Evolutionary conservation across 2,329 filamentous ascomycete species (phyloP).

Genomic region (Colletotrichum karsti): DNA sequence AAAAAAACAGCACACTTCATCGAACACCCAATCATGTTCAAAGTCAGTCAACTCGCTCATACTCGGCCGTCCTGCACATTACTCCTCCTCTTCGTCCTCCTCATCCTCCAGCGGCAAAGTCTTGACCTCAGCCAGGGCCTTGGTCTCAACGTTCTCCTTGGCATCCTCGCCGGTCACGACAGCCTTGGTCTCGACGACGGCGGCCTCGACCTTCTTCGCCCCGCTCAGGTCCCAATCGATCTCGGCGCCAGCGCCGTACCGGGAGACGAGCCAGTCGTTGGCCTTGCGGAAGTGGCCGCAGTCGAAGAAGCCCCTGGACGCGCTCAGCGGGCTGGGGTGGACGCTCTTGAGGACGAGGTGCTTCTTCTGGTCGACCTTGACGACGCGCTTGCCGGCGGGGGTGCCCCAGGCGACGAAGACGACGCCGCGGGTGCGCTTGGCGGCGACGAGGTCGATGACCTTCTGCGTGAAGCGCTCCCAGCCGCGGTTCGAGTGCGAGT

Average conservation of each 20-base stretch:
- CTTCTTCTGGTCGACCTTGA: slow-evolving; percentile 74
- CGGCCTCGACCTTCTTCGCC: slow-evolving; percentile 22
- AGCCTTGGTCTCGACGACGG: slow-evolving; percentile 27
- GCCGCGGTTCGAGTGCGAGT: slow-evolving; percentile 84
- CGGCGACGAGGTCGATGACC: slow-evolving; percentile 86
- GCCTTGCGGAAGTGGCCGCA: slow-evolving; percentile 83
- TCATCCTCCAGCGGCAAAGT: too few species aligned
- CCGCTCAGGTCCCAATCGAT: slow-evolving; percentile 82
- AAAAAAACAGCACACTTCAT: background rate
- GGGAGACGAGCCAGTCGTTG: slow-evolving; percentile 82
- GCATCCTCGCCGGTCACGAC: background rate
- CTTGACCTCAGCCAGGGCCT: slow-evolving; percentile 29
- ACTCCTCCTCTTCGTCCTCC: too few species aligned
- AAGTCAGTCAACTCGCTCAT: background rate
- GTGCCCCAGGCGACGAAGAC: slow-evolving; percentile 96
- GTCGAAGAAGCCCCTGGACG: slow-evolving; percentile 81
- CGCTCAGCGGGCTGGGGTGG: slow-evolving; percentile 94
- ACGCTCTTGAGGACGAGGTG: slow-evolving; percentile 88
- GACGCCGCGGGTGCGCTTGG: slow-evolving; percentile 80
- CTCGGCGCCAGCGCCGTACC: slow-evolving; percentile 81
- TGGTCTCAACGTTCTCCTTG: slow-evolving; percentile 27
- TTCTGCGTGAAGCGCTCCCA: slow-evolving; percentile 96
- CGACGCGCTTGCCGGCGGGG: slow-evolving; percentile 82
- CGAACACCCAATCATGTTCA: background rate
- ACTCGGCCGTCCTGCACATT: slow-evolving; percentile 29